Conservation (phyloP, 345 rosid species). For the Gossypioides kirkii region DNA sequence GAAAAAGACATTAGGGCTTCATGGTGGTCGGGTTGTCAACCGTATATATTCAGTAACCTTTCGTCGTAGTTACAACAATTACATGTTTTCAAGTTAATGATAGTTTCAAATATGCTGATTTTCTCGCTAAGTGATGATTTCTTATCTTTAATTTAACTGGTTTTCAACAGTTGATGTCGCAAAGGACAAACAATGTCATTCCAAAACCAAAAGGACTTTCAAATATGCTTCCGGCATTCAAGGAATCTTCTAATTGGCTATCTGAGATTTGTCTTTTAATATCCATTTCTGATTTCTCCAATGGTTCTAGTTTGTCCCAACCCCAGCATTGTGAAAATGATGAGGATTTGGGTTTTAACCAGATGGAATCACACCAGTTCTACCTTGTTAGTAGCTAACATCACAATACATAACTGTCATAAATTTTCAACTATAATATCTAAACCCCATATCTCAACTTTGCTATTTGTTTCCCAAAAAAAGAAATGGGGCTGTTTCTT, state of each 20-base stretch:
- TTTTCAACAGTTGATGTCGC: neutral
- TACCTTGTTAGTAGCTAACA: slow-evolving; percentile 7
- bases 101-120: neutral
- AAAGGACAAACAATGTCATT: slow-evolving; percentile 3
- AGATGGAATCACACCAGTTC: neutral
- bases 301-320: slow-evolving; percentile 19
- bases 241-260: neutral
- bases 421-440: neutral
- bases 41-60: neutral
- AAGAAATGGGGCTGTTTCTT: slow-evolving; percentile 17
- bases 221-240: neutral
- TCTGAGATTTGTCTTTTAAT: slow-evolving; percentile 9
- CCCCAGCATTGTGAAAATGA: neutral
- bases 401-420: neutral
- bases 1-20: too few relatives aligned
- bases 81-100: neutral
- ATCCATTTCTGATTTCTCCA: slow-evolving; percentile 15
- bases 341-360: neutral
- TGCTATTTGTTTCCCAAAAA: neutral
- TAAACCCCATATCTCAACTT: neutral
- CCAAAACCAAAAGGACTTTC: neutral
- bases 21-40: neutral
- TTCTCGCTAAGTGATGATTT: neutral
- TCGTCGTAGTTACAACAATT: neutral
- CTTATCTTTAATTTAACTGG: too few relatives aligned